Evolutionary conservation across 352 stramenopile species (phyloP).

Genomic region (Pythium pectinolyticum): DNA sequence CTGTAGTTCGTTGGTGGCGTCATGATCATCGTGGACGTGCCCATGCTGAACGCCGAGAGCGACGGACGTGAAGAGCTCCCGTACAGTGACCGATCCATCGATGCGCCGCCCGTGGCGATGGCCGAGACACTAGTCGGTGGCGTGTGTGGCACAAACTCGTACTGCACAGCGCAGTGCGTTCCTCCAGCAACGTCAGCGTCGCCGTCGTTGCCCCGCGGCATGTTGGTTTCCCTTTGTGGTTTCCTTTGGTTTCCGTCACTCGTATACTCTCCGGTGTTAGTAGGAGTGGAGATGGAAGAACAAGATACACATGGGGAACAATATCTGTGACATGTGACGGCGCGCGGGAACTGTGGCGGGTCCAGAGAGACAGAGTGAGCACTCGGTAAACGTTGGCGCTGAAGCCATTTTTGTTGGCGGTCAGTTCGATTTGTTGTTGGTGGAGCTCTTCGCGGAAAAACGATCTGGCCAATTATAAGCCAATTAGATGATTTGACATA

Average conservation of each 20-base stretch:
- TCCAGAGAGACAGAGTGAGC: neutral
- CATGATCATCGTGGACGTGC: slow-evolving; percentile 9
- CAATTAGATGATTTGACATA: neutral
- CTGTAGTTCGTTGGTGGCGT: neutral
- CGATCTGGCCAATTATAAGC: neutral
- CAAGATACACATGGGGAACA: neutral
- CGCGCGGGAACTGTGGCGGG: neutral
- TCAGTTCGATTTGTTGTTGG: neutral
- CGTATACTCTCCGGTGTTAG: too few relatives aligned
- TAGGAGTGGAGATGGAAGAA: neutral
- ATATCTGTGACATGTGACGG: neutral
- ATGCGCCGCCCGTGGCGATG: neutral
- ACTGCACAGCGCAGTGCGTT: slow-evolving; percentile 11
- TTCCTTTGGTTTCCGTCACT: too few relatives aligned
- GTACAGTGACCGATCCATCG: neutral
- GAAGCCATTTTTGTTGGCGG: neutral
- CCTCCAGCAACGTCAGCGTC: neutral
- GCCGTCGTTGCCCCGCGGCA: neutral
- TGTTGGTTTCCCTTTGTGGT: too few relatives aligned
- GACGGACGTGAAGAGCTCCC: slow-evolving; percentile 4
- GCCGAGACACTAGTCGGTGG: slow-evolving; percentile 20
- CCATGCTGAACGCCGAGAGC: slow-evolving; percentile 6
- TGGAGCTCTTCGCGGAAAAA: neutral
- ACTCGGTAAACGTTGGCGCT: neutral
- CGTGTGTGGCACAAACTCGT: slow-evolving; percentile 18